Percentiles rank a stretch among this genome's conserved stretches.
phyloP scores from a whole-genome alignment of 2,329 filamentous ascomycete genomes.

The Boeremia exigua region DNA sequence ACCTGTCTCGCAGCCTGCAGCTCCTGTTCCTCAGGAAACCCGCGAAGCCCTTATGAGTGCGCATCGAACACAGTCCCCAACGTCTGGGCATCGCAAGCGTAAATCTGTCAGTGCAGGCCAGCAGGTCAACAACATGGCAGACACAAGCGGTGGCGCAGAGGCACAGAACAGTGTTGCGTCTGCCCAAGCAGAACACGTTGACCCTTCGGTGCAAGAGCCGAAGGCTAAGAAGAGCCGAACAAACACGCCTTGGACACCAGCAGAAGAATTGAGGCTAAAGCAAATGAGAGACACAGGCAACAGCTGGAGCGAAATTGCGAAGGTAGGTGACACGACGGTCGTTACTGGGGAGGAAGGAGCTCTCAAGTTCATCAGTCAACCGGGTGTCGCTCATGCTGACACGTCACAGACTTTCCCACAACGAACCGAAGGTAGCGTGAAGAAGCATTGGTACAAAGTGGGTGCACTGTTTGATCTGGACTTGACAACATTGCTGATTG shows the following conservation, averaged over 20 bases:
- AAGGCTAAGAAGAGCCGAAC: conserved; percentile 88
- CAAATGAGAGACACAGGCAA: conserved; percentile 91
- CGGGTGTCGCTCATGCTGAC: conserved; percentile 22
- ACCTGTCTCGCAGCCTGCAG: conserved; percentile 37
- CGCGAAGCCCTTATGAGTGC: conserved; percentile 28
- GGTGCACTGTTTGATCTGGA: conserved; percentile 24
- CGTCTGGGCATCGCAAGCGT: conserved; percentile 32
- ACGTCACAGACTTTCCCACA: conserved; percentile 78
- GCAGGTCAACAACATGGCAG: conserved; percentile 34
- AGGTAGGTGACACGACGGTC: conserved; percentile 62
- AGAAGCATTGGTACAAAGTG: conserved; percentile 99
- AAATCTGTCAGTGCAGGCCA: conserved; percentile 41
- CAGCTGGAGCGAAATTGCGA: conserved; percentile 98
- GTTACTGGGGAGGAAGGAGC: not conserved
- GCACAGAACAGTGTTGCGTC: conserved; percentile 31
- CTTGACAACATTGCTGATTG: conserved; percentile 31
- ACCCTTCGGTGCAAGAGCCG: conserved; percentile 40
- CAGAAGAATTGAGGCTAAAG: conserved; percentile 90
- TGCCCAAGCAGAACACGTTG: conserved; percentile 28
- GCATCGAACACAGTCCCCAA: conserved; percentile 21
- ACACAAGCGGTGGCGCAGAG: conserved; percentile 22
- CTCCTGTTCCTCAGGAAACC: conserved; percentile 29
- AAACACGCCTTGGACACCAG: conserved; percentile 98
- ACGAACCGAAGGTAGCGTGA: conserved; percentile 95
- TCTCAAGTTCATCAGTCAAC: too few relatives aligned